phyloP scores from a whole-genome alignment of 2,329 filamentous ascomycete species.

The Aspergillus bombycis region DNA sequence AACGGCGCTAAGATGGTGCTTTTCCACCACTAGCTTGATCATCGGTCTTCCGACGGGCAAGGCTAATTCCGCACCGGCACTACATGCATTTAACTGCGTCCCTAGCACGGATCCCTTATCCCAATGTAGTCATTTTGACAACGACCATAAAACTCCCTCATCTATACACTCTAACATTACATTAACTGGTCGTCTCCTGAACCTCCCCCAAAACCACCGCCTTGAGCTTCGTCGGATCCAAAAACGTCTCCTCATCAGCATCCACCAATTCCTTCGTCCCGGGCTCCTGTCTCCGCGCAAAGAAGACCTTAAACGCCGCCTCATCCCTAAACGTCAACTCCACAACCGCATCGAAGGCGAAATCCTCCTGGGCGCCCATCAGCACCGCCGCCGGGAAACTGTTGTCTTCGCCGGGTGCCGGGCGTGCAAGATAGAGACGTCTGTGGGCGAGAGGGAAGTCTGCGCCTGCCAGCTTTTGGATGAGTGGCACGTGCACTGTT shows the following conservation, averaged over 20 bases:
- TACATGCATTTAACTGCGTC: too few species aligned
- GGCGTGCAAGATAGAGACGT: not conserved
- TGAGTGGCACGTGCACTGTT: conserved; percentile 4
- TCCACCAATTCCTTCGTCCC: conserved; percentile 1
- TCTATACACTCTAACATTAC: not conserved
- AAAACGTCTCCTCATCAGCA: conserved; percentile 8
- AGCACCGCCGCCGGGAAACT: not conserved
- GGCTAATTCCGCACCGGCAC: too few species aligned
- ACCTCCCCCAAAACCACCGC: conserved; percentile 7
- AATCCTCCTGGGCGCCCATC: not conserved
- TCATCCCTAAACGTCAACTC: conserved; percentile 6
- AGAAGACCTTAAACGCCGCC: conserved; percentile 4
- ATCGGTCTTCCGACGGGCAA: not conserved
- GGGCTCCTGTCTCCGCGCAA: not conserved
- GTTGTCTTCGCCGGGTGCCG: not conserved
- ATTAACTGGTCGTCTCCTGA: not conserved
- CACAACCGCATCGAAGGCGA: not conserved
- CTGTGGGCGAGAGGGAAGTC: not conserved
- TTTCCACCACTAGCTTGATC: not conserved
- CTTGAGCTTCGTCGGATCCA: conserved; percentile 1
- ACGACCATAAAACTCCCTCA: not conserved
- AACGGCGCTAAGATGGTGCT: not conserved
- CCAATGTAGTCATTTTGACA: not conserved
- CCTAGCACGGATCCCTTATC: not conserved
- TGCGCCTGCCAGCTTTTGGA: not conserved